Evolutionary conservation across 805 yeast genomes (phyloP), one percentile per base, ranked within the genome.

Genomic region (Maudiozyma barnettii): DNA sequence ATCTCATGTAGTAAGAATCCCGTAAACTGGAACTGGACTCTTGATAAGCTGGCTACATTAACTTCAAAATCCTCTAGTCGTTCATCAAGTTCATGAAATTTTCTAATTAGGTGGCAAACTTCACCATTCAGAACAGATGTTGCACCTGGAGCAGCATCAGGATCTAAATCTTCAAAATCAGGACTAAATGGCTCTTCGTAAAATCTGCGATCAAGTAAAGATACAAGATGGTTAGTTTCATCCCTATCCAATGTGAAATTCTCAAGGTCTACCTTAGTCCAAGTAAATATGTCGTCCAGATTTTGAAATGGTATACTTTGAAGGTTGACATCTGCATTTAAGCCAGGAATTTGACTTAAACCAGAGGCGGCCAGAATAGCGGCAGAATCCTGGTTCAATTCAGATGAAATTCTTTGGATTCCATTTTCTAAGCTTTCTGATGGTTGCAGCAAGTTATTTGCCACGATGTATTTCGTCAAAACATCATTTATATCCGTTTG

Each of bases 321-420:
- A 26, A 60, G 58, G 14, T 58, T 52, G 33, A 60, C 54, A 43
- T 63, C 66, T 41, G 56, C 61, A 38, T 57, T 57, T 31, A 55
- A 41, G 8, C 60, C 66, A 40, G 61, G 59, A 41, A 61, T 48
- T 38, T 61, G 66, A 30, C 58, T 60, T 5, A 61, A 39, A 4
- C 66, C 64, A 1, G 67, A 57, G 5, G 68, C 68, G 1, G 67
- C 64, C 30, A 64, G 45, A 16, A 64, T 60, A 1, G 68, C 67
- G 4, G 65, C 61, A 2, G 68, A 59, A 36, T 63, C 65, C 39
- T 60, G 63, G 41, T 63, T 61, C 23, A 63, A 48, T 29, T 61
- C 62, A 5, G 41, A 43, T 1, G 61, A 57, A 5, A 64, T 57
- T 44, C 68, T 53, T 9, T 53, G 52, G 41, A 61, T 54, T 3